Conservation (phyloP, 176 grass and related monocot species). For the Alopecurus myosuroides region DNA sequence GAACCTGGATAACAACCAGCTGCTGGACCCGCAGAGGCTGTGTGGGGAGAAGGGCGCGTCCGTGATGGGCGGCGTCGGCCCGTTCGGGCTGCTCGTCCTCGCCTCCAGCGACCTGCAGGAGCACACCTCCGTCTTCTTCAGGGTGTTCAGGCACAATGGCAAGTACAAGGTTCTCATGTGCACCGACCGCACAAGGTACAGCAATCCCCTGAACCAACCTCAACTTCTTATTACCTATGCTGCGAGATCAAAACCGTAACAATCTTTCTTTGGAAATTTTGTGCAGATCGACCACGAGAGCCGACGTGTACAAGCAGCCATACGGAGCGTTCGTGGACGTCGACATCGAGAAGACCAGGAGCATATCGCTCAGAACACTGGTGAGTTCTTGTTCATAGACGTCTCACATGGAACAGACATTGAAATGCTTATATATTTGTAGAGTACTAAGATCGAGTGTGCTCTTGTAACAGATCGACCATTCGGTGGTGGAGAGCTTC, state of each 20-base stretch:
- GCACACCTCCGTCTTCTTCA: constrained; percentile 76
- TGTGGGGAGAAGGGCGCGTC: constrained; percentile 49
- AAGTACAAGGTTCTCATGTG: constrained; percentile 57
- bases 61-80: constrained; percentile 54
- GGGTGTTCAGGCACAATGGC: constrained; percentile 36
- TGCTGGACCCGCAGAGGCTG: constrained; percentile 53
- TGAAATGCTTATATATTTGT: background rate
- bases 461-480: background rate
- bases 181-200: constrained; percentile 50
- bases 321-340: constrained; percentile 50
- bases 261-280: background rate
- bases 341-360: constrained; percentile 6
- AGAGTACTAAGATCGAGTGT: too few species aligned
- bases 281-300: constrained; percentile 32
- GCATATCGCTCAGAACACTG: constrained; percentile 61
- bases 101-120: constrained; percentile 53
- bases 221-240: background rate
- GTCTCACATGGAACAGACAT: background rate
- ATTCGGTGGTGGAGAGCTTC: background rate
- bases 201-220: background rate
- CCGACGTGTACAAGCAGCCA: constrained; percentile 38
- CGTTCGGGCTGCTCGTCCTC: constrained; percentile 69
- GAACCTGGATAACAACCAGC: constrained; percentile 27
- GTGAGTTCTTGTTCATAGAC: constrained; percentile 25
- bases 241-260: background rate